phyloP scores from a whole-genome alignment of 768 basidiomycete genomes.

The Nevesoporus exiguus region DNA sequence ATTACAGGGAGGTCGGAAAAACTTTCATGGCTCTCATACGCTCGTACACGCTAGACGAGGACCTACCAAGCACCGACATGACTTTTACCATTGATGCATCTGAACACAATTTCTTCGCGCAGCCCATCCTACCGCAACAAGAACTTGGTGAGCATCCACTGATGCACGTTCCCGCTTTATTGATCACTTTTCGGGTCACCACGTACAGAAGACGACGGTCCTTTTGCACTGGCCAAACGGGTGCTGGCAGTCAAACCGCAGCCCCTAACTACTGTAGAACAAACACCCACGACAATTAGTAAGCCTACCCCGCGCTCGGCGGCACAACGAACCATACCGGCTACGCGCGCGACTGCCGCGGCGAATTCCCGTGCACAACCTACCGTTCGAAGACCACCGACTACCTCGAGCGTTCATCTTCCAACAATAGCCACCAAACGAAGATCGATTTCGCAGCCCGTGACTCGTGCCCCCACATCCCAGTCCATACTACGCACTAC shows the following conservation, averaged over 20 bases:
- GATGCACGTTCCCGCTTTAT: neutral
- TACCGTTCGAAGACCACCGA: constrained; percentile 6
- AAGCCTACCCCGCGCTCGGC: constrained; percentile 7
- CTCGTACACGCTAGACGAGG: constrained; percentile 35
- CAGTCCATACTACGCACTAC: constrained; percentile 20
- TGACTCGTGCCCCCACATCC: constrained; percentile 22
- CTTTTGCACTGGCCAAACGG: constrained; percentile 20
- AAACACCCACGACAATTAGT: neutral
- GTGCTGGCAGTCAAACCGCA: constrained; percentile 8
- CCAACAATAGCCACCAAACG: constrained; percentile 1
- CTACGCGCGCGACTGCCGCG: neutral
- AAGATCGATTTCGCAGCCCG: constrained; percentile 18
- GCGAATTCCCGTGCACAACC: constrained; percentile 10
- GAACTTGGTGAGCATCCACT: constrained; percentile 23
- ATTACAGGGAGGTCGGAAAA: constrained; percentile 43
- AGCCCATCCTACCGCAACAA: constrained; percentile 14
- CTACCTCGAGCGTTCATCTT: constrained; percentile 8
- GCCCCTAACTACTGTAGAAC: neutral
- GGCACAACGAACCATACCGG: constrained; percentile 3
- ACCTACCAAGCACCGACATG: constrained; percentile 13
- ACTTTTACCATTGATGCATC: constrained; percentile 21
- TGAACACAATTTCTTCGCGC: constrained; percentile 23
- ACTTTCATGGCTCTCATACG: constrained; percentile 36
- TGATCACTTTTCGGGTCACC: neutral
- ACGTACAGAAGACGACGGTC: constrained; percentile 27